Conservation (phyloP, 2,329 filamentous ascomycete genomes). For the Chrysoporthe puriensis region DNA sequence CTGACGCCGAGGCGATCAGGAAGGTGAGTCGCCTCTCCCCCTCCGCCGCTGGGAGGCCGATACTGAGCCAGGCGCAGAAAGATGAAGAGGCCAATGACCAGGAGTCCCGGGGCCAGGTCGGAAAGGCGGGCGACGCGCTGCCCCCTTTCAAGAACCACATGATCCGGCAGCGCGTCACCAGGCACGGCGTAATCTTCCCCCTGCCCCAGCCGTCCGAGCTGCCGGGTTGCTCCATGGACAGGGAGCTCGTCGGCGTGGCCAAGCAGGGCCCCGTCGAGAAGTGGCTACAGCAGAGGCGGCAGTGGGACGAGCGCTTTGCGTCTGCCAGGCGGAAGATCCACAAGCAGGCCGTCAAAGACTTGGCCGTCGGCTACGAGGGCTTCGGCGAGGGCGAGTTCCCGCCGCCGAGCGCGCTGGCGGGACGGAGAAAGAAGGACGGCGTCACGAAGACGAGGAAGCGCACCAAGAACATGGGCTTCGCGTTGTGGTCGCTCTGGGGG, state of each 20-base stretch:
- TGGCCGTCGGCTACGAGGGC: slow-evolving; percentile 70
- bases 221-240: slow-evolving; percentile 64
- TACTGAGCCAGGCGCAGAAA: slow-evolving; percentile 7
- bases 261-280: slow-evolving; percentile 80
- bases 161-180: slow-evolving; percentile 86
- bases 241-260: slow-evolving; percentile 73
- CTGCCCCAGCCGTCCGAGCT: slow-evolving; percentile 69
- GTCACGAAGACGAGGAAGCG: slow-evolving; percentile 57
- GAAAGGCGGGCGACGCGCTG: slow-evolving; percentile 83
- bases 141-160: slow-evolving; percentile 82
- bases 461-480: slow-evolving; percentile 71
- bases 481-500: slow-evolving; percentile 85
- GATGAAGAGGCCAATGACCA: slow-evolving; percentile 33
- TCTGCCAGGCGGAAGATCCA: slow-evolving; percentile 72
- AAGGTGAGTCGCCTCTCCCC: slow-evolving; percentile 26
- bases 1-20: slow-evolving; percentile 32
- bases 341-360: slow-evolving; percentile 72
- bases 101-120: slow-evolving; percentile 53
- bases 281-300: slow-evolving; percentile 76
- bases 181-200: slow-evolving; percentile 73
- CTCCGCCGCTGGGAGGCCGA: background rate
- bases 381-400: slow-evolving; percentile 75
- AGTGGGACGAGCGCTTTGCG: slow-evolving; percentile 75
- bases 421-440: slow-evolving; percentile 59
- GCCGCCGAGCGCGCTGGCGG: slow-evolving; percentile 81